Evolutionary conservation across 2,329 filamentous ascomycete genomes (phyloP).

Genomic region (Coleophoma cylindrospora): DNA sequence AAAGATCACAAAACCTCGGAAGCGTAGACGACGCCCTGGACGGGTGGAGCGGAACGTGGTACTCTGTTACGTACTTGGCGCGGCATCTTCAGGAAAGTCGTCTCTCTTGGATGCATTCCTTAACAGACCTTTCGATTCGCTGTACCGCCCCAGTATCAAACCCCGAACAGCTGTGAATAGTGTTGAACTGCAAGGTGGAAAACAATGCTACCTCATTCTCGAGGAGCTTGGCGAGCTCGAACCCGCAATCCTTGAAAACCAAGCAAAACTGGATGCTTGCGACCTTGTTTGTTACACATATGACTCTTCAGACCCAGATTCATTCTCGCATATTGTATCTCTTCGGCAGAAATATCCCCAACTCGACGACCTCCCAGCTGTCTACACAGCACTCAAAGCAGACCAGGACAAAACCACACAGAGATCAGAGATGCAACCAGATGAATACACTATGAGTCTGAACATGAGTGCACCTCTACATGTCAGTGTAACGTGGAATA

Average conservation of each 20-base stretch:
- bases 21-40: conserved; percentile 74
- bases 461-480: conserved; percentile 91
- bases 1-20: conserved; percentile 88
- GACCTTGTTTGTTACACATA: conserved; percentile 95
- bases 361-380: conserved; percentile 81
- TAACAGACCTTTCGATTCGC: conserved; percentile 75
- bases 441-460: conserved; percentile 79
- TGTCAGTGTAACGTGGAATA: conserved; percentile 91
- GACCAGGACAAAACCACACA: conserved; percentile 98
- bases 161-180: conserved; percentile 92
- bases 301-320: conserved; percentile 94
- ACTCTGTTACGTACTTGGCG: conserved; percentile 85
- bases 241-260: conserved; percentile 88
- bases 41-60: conserved; percentile 93
- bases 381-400: conserved; percentile 92
- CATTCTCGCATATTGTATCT: conserved; percentile 85
- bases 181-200: conserved; percentile 90
- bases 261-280: conserved; percentile 82
- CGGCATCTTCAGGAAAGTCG: conserved; percentile 83
- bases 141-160: conserved; percentile 92
- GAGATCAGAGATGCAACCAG: conserved; percentile 82
- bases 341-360: conserved; percentile 75
- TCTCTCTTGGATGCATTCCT: conserved; percentile 87
- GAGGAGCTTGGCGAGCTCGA: conserved; percentile 96
- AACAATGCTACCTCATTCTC: conserved; percentile 94